Evolutionary conservation across 1,139 yeast genomes (phyloP).

Genomic region (Taphrina deformans): DNA sequence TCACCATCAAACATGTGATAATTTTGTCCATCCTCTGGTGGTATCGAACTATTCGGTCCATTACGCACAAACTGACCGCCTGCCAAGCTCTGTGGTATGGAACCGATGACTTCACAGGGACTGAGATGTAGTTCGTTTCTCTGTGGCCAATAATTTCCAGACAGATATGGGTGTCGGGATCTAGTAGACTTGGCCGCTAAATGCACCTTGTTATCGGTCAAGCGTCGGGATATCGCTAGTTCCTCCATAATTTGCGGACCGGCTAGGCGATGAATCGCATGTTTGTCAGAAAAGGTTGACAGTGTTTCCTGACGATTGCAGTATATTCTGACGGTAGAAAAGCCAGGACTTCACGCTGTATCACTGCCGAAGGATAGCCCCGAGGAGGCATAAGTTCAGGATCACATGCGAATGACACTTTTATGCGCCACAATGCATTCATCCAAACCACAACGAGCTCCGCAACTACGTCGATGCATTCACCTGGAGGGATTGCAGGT

Average conservation of each 20-base stretch:
- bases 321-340: no score
- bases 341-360: no score
- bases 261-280: no score
- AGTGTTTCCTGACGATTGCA: no score
- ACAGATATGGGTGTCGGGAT: slow-evolving; percentile 31
- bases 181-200: slow-evolving; percentile 20
- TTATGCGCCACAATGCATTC: background rate
- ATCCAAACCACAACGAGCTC: background rate
- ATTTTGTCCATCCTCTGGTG: slow-evolving; percentile 28
- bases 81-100: slow-evolving; percentile 9
- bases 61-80: slow-evolving; percentile 34
- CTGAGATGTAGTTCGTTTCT: slow-evolving; percentile 27
- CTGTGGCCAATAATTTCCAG: slow-evolving; percentile 34
- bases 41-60: slow-evolving; percentile 31
- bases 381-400: no score
- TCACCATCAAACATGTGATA: slow-evolving; percentile 34
- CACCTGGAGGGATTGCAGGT: no score
- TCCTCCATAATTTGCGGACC: slow-evolving; percentile 20
- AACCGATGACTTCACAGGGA: slow-evolving; percentile 18
- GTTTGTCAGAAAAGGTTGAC: no score
- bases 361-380: no score
- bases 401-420: background rate
- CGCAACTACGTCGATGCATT: no score
- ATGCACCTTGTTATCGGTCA: slow-evolving; percentile 14
- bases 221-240: slow-evolving; percentile 7